A percentile compares a stretch with the other conserved stretches of the same genome.
phyloP scores from a whole-genome alignment of 1,284 basidiomycete species.

The Marasmius oreades region DNA sequence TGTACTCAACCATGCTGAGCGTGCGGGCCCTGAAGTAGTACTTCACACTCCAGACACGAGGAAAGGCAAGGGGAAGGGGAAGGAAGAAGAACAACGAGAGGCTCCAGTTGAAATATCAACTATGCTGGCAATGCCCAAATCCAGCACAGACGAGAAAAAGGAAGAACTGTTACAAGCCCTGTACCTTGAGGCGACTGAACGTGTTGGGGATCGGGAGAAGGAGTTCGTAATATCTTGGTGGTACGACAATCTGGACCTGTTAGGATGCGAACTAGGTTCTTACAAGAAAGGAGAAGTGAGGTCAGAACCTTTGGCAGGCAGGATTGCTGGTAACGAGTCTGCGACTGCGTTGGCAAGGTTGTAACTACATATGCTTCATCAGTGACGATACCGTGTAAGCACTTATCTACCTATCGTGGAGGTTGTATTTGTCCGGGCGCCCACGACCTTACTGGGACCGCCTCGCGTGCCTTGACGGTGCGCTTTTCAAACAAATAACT shows the following conservation, averaged over 20 bases:
- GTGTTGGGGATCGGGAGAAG: conserved; percentile 65
- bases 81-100: conserved; percentile 20
- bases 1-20: conserved; percentile 24
- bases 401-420: no score
- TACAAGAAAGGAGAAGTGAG: neutral
- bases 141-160: conserved; percentile 17
- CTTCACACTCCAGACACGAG: neutral
- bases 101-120: conserved; percentile 26
- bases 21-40: neutral
- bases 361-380: neutral
- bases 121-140: neutral
- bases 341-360: neutral
- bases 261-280: neutral
- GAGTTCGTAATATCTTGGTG: conserved; percentile 65
- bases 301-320: neutral
- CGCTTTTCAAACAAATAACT: no score
- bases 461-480: no score
- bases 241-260: conserved; percentile 33
- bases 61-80: conserved; percentile 20
- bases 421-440: no score
- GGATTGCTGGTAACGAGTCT: neutral
- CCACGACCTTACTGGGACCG: no score
- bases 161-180: conserved; percentile 52
- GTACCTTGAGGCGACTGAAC: conserved; percentile 57
- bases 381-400: no score